Conservation (phyloP, 306 rosid genomes). For the Trifolium dubium region DNA sequence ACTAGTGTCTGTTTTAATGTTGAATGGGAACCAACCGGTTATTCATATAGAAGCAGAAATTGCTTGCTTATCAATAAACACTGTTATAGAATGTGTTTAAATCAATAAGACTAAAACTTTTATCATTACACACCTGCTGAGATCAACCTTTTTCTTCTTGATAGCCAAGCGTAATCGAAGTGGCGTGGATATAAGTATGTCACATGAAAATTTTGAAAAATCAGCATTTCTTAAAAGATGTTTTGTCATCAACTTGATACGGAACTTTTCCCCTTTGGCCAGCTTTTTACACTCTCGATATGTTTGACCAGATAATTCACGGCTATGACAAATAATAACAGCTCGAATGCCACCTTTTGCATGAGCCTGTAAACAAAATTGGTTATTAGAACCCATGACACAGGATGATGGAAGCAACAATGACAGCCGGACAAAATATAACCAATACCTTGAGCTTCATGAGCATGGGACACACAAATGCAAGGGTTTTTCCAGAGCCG, state of each 20-base stretch:
- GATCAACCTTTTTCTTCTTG: conserved; percentile 68
- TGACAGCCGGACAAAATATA: conserved; percentile 19
- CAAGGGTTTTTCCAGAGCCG: conserved; percentile 96
- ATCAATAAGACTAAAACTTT: conserved; percentile 15
- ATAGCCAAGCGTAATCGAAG: conserved; percentile 71
- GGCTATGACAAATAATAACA: conserved; percentile 82
- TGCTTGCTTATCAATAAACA: neutral
- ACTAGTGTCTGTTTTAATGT: conserved; percentile 9
- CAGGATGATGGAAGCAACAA: conserved; percentile 19
- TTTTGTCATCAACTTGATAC: conserved; percentile 76
- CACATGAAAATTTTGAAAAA: conserved; percentile 74
- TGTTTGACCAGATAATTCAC: conserved; percentile 87
- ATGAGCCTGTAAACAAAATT: conserved; percentile 53
- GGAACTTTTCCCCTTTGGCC: conserved; percentile 68
- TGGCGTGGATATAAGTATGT: conserved; percentile 87
- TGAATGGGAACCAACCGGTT: neutral
- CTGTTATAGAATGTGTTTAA: neutral
- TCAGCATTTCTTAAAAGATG: conserved; percentile 60
- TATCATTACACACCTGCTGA: conserved; percentile 67
- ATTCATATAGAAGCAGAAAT: neutral
- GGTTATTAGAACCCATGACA: conserved; percentile 40
- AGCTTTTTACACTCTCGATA: conserved; percentile 87
- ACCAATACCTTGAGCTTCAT: conserved; percentile 83
- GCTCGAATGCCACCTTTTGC: conserved; percentile 76
- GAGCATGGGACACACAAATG: conserved; percentile 90